phyloP scores from a whole-genome alignment of 352 stramenopile species.

The Globisporangium carolinianum region DNA sequence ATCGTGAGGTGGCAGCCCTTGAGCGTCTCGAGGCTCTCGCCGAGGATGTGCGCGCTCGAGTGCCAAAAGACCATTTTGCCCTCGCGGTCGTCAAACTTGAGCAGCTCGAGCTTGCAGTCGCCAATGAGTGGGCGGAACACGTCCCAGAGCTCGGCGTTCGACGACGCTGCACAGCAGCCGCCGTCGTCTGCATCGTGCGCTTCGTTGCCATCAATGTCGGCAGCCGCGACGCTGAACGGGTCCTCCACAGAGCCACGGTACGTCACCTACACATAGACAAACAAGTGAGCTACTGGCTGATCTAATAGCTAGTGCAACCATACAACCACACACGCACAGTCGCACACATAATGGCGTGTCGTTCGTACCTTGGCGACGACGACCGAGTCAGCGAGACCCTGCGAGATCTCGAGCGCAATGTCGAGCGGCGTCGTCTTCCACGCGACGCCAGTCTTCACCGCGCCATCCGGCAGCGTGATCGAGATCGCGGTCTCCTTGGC shows the following conservation, averaged over 20 bases:
- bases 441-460: slow-evolving; percentile 84
- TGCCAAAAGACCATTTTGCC: slow-evolving; percentile 97
- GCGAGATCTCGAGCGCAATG: slow-evolving; percentile 92
- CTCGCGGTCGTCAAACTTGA: slow-evolving; percentile 98
- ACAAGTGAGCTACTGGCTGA: neutral
- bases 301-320: neutral
- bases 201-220: slow-evolving; percentile 87
- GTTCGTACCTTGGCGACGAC: slow-evolving; percentile 70
- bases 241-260: slow-evolving; percentile 64
- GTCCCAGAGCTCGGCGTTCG: slow-evolving; percentile 93
- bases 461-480: slow-evolving; percentile 97
- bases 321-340: neutral
- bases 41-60: slow-evolving; percentile 96
- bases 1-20: slow-evolving; percentile 97
- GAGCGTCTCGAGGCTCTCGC: slow-evolving; percentile 94
- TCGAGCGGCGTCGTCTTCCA: slow-evolving; percentile 96
- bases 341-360: too few species aligned
- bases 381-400: slow-evolving; percentile 91
- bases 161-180: slow-evolving; percentile 43
- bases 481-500: slow-evolving; percentile 90
- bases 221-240: slow-evolving; percentile 74
- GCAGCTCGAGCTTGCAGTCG: slow-evolving; percentile 93
- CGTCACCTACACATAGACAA: slow-evolving; percentile 57
- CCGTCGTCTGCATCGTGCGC: slow-evolving; percentile 43
- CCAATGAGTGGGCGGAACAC: slow-evolving; percentile 96